Evolutionary conservation across 169 alveolate genomes (phyloP).

Genomic region (Eimeria tenella): DNA sequence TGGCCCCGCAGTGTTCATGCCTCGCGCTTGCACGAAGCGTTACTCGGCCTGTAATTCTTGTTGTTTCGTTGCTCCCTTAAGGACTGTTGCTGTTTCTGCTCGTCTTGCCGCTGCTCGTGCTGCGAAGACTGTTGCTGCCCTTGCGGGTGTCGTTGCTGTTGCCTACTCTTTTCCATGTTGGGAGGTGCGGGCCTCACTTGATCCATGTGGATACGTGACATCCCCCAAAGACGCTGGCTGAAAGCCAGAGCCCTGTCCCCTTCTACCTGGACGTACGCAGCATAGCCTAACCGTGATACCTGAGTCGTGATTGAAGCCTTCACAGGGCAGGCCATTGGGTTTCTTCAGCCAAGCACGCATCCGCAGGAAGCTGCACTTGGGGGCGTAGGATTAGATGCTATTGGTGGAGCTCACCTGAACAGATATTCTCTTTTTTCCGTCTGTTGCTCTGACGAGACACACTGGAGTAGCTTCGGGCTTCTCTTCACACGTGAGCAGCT

Average conservation of each 20-base stretch:
- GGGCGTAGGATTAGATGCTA: background rate
- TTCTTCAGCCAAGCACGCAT: too few species aligned
- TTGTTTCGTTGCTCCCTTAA: background rate
- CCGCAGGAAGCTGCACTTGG: background rate
- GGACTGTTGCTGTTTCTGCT: background rate
- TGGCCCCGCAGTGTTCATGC: background rate
- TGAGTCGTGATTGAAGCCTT: too few species aligned
- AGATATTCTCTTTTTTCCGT: conserved; percentile 47
- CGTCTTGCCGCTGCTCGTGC: background rate
- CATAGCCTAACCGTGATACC: background rate
- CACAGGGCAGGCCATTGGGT: too few species aligned
- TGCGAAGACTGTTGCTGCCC: background rate
- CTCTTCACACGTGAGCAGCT: conserved; percentile 38
- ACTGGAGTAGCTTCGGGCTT: conserved; percentile 17
- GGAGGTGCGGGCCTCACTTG: background rate
- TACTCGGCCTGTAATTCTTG: background rate
- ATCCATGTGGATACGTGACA: background rate
- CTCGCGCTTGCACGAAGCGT: conserved; percentile 31
- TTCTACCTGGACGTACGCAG: background rate
- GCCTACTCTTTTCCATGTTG: background rate
- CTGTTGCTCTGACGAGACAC: conserved; percentile 56
- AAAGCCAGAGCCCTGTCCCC: conserved; percentile 24
- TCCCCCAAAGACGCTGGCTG: conserved; percentile 14
- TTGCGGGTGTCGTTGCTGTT: background rate
- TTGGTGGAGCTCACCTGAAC: background rate